phyloP scores from a whole-genome alignment of 768 basidiomycete genomes.

The Clitopilus hobsonii region DNA sequence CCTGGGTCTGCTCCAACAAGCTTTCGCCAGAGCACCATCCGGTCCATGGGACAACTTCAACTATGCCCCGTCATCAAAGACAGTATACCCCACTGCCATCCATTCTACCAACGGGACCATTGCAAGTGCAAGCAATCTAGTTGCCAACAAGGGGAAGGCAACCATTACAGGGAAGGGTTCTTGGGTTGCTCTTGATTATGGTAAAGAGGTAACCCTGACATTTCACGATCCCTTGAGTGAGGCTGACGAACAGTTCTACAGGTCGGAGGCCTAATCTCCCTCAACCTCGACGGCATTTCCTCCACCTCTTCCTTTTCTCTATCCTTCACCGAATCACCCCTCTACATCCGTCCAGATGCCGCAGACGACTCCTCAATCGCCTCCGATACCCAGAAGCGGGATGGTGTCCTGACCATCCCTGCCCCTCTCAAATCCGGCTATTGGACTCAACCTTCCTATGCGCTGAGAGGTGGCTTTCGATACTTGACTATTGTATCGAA shows the following conservation, averaged over 20 bases:
- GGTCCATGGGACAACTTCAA: slow-evolving; percentile 55
- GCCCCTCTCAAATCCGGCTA: slow-evolving; percentile 30
- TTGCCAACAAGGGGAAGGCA: slow-evolving; percentile 28
- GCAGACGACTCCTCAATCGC: slow-evolving; percentile 54
- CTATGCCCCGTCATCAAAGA: slow-evolving; percentile 41
- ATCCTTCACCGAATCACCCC: slow-evolving; percentile 54
- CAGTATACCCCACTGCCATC: slow-evolving; percentile 38
- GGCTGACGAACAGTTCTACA: slow-evolving; percentile 15
- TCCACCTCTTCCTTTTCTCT: slow-evolving; percentile 36
- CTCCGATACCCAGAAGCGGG: slow-evolving; percentile 35
- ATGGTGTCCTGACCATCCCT: slow-evolving; percentile 35
- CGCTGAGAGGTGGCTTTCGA: slow-evolving; percentile 48
- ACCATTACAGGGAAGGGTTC: slow-evolving; percentile 47
- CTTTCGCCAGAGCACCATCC: slow-evolving; percentile 27
- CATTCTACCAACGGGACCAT: slow-evolving; percentile 32
- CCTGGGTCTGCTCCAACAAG: not conserved
- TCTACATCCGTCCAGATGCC: slow-evolving; percentile 45
- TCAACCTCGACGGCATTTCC: slow-evolving; percentile 33
- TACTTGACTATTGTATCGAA: slow-evolving; percentile 45
- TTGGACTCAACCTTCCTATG: slow-evolving; percentile 44
- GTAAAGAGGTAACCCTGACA: too few relatives aligned
- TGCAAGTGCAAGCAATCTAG: slow-evolving; percentile 23
- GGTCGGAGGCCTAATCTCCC: slow-evolving; percentile 51
- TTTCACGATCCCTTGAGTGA: too few relatives aligned
- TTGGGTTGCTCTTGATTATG: not conserved